Percentiles rank a stretch among this genome's conserved stretches.
Conservation (phyloP, 2,329 filamentous ascomycete species). For the Cladorrhinum sp. region DNA sequence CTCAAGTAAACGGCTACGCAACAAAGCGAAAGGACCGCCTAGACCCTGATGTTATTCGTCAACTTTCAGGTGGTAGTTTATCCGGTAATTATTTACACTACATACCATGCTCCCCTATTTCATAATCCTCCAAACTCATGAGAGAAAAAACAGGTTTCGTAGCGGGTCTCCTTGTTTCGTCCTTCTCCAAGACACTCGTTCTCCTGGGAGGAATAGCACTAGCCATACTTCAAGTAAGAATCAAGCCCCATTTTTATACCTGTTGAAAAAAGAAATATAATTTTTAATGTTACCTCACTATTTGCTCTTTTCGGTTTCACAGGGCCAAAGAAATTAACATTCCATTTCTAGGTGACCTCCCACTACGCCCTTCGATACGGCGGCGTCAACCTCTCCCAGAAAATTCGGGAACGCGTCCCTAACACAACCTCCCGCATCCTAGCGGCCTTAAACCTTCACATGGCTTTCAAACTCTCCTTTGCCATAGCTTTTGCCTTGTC, state of each 20-base stretch:
- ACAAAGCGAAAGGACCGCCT: constrained; percentile 26
- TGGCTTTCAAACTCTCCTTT: constrained; percentile 67
- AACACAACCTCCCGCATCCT: constrained; percentile 39
- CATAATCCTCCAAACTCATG: not conserved
- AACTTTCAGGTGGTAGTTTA: constrained; percentile 56
- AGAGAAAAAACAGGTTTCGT: constrained; percentile 49
- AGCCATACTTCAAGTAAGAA: constrained; percentile 59
- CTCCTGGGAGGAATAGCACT: constrained; percentile 64
- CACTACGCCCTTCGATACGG: constrained; percentile 40
- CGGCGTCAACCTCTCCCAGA: constrained; percentile 39
- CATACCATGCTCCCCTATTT: not conserved
- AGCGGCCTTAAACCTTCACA: constrained; percentile 53
- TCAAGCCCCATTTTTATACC: not conserved
- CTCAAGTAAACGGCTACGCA: constrained; percentile 4
- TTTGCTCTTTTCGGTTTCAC: too few relatives aligned
- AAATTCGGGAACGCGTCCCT: constrained; percentile 36
- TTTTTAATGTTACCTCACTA: not conserved
- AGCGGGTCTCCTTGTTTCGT: constrained; percentile 62
- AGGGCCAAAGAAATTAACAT: too few relatives aligned
- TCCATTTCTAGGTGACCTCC: not conserved
- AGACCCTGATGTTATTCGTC: constrained; percentile 40
- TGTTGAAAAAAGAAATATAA: not conserved
- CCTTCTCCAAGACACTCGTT: constrained; percentile 69
- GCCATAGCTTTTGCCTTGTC: constrained; percentile 70
- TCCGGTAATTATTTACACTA: constrained; percentile 38